Base-by-base conservation (phyloP, 768 basidiomycete species). In the Cantharellus cinnabarinus region DNA sequence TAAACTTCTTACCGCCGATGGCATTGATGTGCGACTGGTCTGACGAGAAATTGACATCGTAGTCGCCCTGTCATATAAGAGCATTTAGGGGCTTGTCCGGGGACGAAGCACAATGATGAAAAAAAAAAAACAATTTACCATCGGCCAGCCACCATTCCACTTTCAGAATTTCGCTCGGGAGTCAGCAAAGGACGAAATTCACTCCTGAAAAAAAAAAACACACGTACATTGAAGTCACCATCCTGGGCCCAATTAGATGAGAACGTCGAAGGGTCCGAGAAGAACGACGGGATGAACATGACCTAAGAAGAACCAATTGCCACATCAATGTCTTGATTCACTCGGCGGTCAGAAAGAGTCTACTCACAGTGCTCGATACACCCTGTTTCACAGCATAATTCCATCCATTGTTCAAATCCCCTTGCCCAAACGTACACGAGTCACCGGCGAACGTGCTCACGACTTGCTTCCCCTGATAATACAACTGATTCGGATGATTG, bases 71-170 rank as follows among this genome's bases (percentile, higher is more conserved):
- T 10, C 7, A 29, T 29, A 29, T 29, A 29, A 29, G 20, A 29
- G 20, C 20, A 29, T 29, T 29, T 29, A 29, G 20, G 20, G 20
- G 20, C 20, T 29, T 29, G 20, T 29, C 20, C 20, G 20, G 20
- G 20, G 20, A 29, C 20, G 20, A 29, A 29, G 20, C 20, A 29
- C 20, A 29, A 29, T 29, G 20, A 29, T 29, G 20, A 29, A 29
- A 29, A 29, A 29, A n/a, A 29, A 29, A 29, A 54, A 10, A 10
- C 14, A 14, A 54, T 37, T 54, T 37, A 54, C 52, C 59, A 75
- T 75, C 2, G 88, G 85, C 88, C 88, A 90, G 41, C 74, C 88
- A 35, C 77, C 76, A 67, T 90, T 85, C 83, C 83, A 90, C 79
- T 83, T 52, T 48, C 10, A 48, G 41, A 29, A 0, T 29, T 29